These are phyloP conservation scores for Arctium lappa DNA, from an alignment of 129 eudicot genomes.

Conservation along the genomic window DNA sequence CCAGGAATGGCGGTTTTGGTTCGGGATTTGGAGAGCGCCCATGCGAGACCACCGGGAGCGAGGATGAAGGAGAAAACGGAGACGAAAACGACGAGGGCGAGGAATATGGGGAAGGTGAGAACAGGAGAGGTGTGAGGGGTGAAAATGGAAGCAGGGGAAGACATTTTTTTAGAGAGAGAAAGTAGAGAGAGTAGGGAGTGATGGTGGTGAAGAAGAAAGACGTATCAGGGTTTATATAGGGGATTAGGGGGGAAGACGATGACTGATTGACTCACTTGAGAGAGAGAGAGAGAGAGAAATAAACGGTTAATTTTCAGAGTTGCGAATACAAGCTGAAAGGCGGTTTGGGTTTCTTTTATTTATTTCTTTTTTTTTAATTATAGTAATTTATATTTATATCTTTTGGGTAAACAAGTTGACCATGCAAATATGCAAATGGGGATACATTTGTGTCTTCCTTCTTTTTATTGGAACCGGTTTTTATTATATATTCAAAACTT, in stretches of 20 bases:
- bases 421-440: too few relatives aligned
- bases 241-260: background rate
- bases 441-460: too few relatives aligned
- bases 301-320: conserved; percentile 30
- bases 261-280: background rate
- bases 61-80: conserved; percentile 55
- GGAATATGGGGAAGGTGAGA: conserved; percentile 13
- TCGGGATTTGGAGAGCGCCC: conserved; percentile 57
- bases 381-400: too few relatives aligned
- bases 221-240: conserved; percentile 22
- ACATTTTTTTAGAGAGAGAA: conserved; percentile 10
- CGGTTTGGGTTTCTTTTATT: background rate
- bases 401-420: too few relatives aligned
- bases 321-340: background rate
- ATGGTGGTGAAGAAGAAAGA: conserved; percentile 9
- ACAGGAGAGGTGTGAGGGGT: conserved; percentile 12
- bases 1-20: conserved; percentile 64
- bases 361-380: background rate
- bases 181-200: background rate
- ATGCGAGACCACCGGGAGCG: conserved; percentile 89
- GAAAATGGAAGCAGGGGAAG: conserved; percentile 20
- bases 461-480: too few relatives aligned
- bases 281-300: background rate
- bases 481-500: too few relatives aligned
- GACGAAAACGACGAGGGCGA: conserved; percentile 30